These are phyloP conservation scores for Cladophialophora bantiana DNA, from an alignment of 2,329 filamentous ascomycete genomes.

Conservation along the genomic window DNA sequence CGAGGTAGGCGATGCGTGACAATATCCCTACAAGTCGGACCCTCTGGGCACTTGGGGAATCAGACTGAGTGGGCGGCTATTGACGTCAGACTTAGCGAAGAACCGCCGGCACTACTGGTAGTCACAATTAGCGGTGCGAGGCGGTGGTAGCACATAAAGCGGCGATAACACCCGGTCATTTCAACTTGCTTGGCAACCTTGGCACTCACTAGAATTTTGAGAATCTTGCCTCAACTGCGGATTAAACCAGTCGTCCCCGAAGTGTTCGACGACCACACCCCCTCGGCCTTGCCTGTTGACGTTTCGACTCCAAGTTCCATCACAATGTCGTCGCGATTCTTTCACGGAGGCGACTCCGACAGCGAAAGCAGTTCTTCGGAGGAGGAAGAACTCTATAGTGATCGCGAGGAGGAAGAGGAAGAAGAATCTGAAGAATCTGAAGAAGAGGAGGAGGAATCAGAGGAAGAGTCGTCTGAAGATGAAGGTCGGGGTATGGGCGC, in stretches of 20 bases:
- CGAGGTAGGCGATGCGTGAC: neutral
- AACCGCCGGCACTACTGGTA: too few relatives aligned
- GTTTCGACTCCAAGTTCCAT: neutral
- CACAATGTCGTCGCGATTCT: conserved; percentile 97
- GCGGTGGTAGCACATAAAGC: neutral
- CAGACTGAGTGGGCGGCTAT: neutral
- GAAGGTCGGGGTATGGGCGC: conserved; percentile 73
- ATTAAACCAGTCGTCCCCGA: neutral
- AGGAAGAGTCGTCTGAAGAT: conserved; percentile 61
- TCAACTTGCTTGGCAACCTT: conserved; percentile 1
- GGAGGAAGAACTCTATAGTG: conserved; percentile 93
- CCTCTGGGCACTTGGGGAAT: neutral
- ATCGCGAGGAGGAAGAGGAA: conserved; percentile 64
- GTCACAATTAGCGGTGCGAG: neutral
- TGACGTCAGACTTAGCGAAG: neutral
- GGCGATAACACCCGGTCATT: neutral
- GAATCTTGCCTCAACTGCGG: conserved; percentile 4
- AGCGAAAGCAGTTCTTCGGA: conserved; percentile 91
- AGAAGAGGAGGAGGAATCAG: conserved; percentile 63
- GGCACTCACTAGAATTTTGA: conserved; percentile 9
- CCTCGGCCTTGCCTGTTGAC: neutral
- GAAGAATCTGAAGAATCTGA: conserved; percentile 63
- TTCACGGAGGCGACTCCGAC: conserved; percentile 94
- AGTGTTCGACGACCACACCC: neutral
- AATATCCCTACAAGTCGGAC: neutral